Evolutionary conservation across 805 yeast genomes (phyloP).

Genomic region (Metschnikowia kunwiensis): DNA sequence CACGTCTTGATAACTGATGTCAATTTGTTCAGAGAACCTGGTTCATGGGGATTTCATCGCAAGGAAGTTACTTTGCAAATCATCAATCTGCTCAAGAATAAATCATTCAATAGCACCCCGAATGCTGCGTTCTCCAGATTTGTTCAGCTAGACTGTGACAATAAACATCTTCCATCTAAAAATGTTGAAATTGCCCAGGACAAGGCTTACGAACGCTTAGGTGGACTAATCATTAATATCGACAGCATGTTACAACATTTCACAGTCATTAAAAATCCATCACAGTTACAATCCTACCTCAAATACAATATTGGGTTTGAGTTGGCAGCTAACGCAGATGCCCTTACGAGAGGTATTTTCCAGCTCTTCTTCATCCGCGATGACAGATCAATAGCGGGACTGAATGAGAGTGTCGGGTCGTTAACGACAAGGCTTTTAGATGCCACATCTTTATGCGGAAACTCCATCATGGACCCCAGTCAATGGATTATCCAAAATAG

Average conservation of each 20-base stretch:
- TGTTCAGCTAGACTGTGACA: slow-evolving; percentile 35
- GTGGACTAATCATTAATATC: slow-evolving; percentile 22
- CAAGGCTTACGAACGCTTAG: slow-evolving; percentile 22
- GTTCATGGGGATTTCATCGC: slow-evolving; percentile 2
- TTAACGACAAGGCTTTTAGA: slow-evolving; percentile 38
- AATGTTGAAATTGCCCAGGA: slow-evolving; percentile 22
- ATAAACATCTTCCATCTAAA: slow-evolving; percentile 38
- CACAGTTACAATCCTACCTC: slow-evolving; percentile 29
- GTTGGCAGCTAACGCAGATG: slow-evolving; percentile 29
- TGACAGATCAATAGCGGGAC: slow-evolving; percentile 57
- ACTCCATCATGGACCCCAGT: slow-evolving; percentile 27
- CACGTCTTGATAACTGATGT: slow-evolving; percentile 7
- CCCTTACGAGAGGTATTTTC: slow-evolving; percentile 59
- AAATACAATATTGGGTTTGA: slow-evolving; percentile 25
- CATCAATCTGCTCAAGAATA: neutral
- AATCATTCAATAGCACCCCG: slow-evolving; percentile 1
- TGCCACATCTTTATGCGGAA: slow-evolving; percentile 38
- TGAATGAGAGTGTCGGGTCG: slow-evolving; percentile 29
- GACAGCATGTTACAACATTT: slow-evolving; percentile 20
- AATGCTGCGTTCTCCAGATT: slow-evolving; percentile 30
- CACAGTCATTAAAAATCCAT: slow-evolving; percentile 17
- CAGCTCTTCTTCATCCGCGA: slow-evolving; percentile 63
- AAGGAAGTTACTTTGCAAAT: slow-evolving; percentile 1
- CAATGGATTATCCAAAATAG: slow-evolving; percentile 20
- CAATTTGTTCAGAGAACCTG: slow-evolving; percentile 5